Base-by-base conservation (phyloP, 371 early-diverging fungal genomes). In the Mortierella sp. region DNA sequence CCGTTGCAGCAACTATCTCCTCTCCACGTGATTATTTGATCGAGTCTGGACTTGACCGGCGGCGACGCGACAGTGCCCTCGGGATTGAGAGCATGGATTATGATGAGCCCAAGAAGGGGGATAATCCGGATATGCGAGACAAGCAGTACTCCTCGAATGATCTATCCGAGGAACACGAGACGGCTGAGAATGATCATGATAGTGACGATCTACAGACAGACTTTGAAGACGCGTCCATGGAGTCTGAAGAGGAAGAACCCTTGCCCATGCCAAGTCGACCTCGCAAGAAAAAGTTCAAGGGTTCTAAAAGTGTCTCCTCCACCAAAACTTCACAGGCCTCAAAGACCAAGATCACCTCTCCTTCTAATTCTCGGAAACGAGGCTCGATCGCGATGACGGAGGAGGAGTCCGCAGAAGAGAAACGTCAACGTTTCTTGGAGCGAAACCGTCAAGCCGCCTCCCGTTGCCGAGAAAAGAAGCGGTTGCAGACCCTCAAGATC, bases 391-490 rank as follows among this genome's bases (percentile, higher is more conserved):
- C n/a, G n/a, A n/a, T n/a, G n/a, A n/a, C n/a, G n/a, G 67, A 74
- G 23, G n/a, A n/a, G n/a, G 71, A 70, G 7, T 74, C 75, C 43
- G 62, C 81, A 57, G 88, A 86, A 48, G 74, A 56, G 25, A 87
- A 88, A 70, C 83, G 90, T 9, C 84, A 82, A 29, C 77, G 80
- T 46, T 89, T 92, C 60, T 76, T 95, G 21, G 94, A 94, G 81
- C 85, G 93, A 30, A 95, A 95, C 70, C 87, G 94, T 28, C 72
- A 89, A 60, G 91, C 92, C 56, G 95, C 95, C 4, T 87, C 86
- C 37, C 91, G 92, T 72, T 95, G 94, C 72, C 84, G 95, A 53
- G 93, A 92, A 77, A 93, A 92, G 83, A 93, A 93, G 82, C 92
- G 93, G 76, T 77, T 91, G 63, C 83, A 89, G 71, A 89, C 90